phyloP scores from a whole-genome alignment of 345 rosid species.

The Triadica sebifera region DNA sequence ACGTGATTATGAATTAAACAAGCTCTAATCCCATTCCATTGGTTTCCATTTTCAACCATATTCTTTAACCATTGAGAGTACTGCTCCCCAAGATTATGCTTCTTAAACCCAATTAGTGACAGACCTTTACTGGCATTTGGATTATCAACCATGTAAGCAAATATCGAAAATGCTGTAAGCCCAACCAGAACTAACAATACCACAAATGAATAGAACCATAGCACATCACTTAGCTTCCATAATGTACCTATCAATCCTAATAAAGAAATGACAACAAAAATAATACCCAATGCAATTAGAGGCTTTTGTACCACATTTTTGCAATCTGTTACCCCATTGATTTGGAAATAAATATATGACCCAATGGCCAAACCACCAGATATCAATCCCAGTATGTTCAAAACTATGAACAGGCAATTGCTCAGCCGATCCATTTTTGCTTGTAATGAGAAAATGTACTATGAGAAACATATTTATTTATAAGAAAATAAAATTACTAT shows the following conservation, averaged over 20 bases:
- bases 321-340: neutral
- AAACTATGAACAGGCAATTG: neutral
- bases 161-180: neutral
- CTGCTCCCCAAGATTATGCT: neutral
- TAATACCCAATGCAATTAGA: neutral
- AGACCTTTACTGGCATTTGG: neutral
- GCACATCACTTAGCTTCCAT: neutral
- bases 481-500: too few species aligned
- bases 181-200: neutral
- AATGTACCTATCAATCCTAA: constrained; percentile 8
- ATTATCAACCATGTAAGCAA: neutral
- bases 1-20: constrained; percentile 3
- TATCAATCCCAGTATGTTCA: neutral
- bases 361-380: neutral
- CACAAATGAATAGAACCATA: constrained; percentile 4
- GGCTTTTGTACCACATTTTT: constrained; percentile 1
- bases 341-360: neutral
- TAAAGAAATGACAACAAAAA: neutral
- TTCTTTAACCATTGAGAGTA: neutral
- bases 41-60: neutral
- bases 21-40: constrained; percentile 3
- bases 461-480: too few species aligned
- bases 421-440: neutral
- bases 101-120: neutral
- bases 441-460: too few species aligned